Conservation (phyloP, 257 asterid genomes). For the Nicotiana knightiana region DNA sequence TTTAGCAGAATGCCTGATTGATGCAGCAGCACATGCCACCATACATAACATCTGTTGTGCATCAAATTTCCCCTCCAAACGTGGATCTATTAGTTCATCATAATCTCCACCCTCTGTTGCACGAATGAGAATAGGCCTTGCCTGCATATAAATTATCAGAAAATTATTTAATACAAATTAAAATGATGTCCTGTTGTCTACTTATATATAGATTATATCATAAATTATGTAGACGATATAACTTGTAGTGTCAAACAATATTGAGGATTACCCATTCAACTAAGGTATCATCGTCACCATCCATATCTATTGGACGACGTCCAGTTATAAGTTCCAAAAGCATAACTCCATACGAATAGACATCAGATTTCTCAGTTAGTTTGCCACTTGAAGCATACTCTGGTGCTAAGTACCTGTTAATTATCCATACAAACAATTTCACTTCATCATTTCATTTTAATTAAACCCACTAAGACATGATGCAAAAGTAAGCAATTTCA, state of each 20-base stretch:
- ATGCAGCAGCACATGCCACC: constrained; percentile 73
- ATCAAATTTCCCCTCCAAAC: constrained; percentile 50
- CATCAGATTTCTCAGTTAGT: constrained; percentile 82
- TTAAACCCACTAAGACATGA: not conserved
- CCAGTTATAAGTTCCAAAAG: constrained; percentile 83
- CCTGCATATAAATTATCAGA: constrained; percentile 28
- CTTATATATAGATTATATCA: not conserved
- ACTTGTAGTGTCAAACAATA: too few species aligned
- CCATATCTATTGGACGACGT: constrained; percentile 53
- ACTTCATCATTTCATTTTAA: not conserved
- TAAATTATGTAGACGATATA: not conserved
- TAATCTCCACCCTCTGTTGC: constrained; percentile 53
- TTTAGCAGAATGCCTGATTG: constrained; percentile 71
- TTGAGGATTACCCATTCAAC: constrained; percentile 67
- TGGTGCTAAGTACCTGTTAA: constrained; percentile 71
- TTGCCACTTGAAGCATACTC: constrained; percentile 95
- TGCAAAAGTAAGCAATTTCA: not conserved
- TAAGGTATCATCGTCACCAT: constrained; percentile 59
- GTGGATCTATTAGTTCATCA: constrained; percentile 67
- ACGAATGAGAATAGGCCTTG: constrained; percentile 53
- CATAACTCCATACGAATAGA: constrained; percentile 78
- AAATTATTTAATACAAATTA: not conserved
- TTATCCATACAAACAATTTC: not conserved
- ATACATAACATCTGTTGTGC: constrained; percentile 62
- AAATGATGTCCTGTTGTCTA: not conserved